phyloP scores from a whole-genome alignment of 2,329 filamentous ascomycete genomes.

The Cladophialophora exuberans region DNA sequence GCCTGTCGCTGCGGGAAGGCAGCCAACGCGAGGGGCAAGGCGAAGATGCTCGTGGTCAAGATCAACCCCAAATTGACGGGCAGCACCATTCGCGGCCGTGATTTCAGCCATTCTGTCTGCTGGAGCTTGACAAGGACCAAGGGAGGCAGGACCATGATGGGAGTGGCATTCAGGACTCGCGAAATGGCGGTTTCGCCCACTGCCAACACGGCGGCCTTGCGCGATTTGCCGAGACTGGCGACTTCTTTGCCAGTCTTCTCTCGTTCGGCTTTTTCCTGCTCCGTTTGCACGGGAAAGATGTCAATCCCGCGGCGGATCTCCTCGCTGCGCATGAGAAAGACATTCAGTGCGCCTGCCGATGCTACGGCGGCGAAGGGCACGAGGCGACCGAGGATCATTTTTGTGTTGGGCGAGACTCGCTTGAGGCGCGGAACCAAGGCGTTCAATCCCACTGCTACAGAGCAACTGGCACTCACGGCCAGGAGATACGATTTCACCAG shows the following conservation, averaged over 20 bases:
- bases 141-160: conserved; percentile 95
- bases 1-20: conserved; percentile 91
- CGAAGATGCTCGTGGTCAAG: conserved; percentile 81
- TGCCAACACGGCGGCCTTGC: conserved; percentile 83
- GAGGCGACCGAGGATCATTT: conserved; percentile 77
- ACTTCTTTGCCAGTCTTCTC: conserved; percentile 68
- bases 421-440: conserved; percentile 83
- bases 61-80: conserved; percentile 89
- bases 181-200: conserved; percentile 92
- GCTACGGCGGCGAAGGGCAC: conserved; percentile 97
- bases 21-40: conserved; percentile 83
- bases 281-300: conserved; percentile 79
- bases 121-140: conserved; percentile 84
- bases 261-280: conserved; percentile 66
- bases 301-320: conserved; percentile 94
- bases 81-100: conserved; percentile 73
- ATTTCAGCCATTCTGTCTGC: conserved; percentile 77
- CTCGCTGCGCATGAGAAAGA: conserved; percentile 95
- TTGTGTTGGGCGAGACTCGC: conserved; percentile 72
- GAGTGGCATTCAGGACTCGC: conserved; percentile 88
- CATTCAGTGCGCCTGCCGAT: conserved; percentile 86
- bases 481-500: conserved; percentile 88
- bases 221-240: conserved; percentile 79
- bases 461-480: conserved; percentile 90
- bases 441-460: conserved; percentile 90